Evolutionary conservation across 768 basidiomycete genomes (phyloP), one percentile per base, ranked within the genome.

Genomic region (Crepidotus variabilis): DNA sequence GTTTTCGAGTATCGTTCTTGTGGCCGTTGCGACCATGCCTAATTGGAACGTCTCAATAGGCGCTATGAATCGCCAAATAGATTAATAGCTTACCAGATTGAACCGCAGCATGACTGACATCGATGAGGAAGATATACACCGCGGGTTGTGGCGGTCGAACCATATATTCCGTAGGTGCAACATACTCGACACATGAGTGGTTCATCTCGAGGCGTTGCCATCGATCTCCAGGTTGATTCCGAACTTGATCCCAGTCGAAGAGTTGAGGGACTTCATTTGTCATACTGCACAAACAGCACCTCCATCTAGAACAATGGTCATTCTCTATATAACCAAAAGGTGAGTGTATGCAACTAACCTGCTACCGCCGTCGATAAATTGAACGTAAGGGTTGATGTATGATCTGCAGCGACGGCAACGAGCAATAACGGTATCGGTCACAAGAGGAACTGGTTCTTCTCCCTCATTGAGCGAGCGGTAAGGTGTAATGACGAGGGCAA

Each of bases 81-180:
- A 28, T 6, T 32, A 22, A 34, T 16, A 16, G 63, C 80, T 57
- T 60, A 90, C 90, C 91, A 46, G 92, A 92, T 73, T 94, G 90
- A 46, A 99, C 82, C 28, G 96, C 95, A 36, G 86, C 71, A 66
- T 96, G 92, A 67, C 92, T 93, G 61, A 98, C 94, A 67, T 99
- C 97, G 72, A 99, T 91, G 68, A 98, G 82, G 80, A 98, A 97
- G 55, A 96, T 82, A 71, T 96, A 98, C 52, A 97, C 93, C 16
- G 95, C 93, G 5, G 97, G 94, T 71, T 98, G 97, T 52, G 97
- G 97, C 5, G 97, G 89, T 61, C 97, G 90, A 67, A 95, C 96
- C 97, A 98, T 98, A 72, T 99, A 99, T 74, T 99, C 97, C 0
- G 94, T 96, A 6, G 97, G 95, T 0, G 97, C 97, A 52, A 99